These are phyloP conservation scores for Podospora didyma DNA, from an alignment of 495 filamentous ascomycete genomes.

Conservation along the genomic window DNA sequence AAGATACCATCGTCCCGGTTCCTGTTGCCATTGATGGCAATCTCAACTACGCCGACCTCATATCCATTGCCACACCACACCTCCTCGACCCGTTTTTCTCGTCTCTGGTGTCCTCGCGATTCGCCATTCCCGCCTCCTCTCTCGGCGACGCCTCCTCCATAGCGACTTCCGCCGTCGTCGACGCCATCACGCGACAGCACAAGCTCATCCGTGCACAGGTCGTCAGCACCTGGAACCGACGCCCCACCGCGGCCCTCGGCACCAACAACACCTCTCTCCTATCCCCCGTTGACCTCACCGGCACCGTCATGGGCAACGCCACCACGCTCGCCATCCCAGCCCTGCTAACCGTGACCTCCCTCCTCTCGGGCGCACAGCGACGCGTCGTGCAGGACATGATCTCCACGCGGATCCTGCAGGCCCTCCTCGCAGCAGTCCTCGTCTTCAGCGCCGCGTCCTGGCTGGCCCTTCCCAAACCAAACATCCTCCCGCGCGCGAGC, in stretches of 20 bases:
- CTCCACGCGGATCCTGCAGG: constrained; percentile 32
- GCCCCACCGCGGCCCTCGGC: constrained; percentile 6
- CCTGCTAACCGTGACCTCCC: constrained; percentile 7
- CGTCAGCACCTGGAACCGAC: constrained; percentile 15
- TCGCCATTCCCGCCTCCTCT: constrained; percentile 8
- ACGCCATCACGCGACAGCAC: constrained; percentile 44
- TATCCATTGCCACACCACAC: constrained; percentile 9
- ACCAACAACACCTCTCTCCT: background rate
- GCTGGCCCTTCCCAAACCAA: constrained; percentile 21
- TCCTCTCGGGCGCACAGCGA: constrained; percentile 9
- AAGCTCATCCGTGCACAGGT: constrained; percentile 33
- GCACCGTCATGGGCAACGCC: constrained; percentile 12
- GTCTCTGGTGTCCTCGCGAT: constrained; percentile 16
- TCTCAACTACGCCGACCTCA: constrained; percentile 15
- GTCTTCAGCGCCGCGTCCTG: constrained; percentile 18
- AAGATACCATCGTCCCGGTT: constrained; percentile 1
- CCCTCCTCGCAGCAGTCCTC: constrained; percentile 21
- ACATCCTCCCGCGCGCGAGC: constrained; percentile 24
- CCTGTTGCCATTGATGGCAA: constrained; percentile 9
- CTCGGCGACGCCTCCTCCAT: constrained; percentile 6
- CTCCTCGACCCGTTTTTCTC: constrained; percentile 25
- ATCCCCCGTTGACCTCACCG: constrained; percentile 1
- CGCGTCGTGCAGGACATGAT: constrained; percentile 28
- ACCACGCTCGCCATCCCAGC: constrained; percentile 10
- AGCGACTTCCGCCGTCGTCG: constrained; percentile 1